A percentile compares a stretch with the other conserved stretches of the same genome.
These are phyloP conservation scores for Sporothrix mexicana DNA, from an alignment of 2,329 filamentous ascomycete species.

Conservation along the genomic window DNA sequence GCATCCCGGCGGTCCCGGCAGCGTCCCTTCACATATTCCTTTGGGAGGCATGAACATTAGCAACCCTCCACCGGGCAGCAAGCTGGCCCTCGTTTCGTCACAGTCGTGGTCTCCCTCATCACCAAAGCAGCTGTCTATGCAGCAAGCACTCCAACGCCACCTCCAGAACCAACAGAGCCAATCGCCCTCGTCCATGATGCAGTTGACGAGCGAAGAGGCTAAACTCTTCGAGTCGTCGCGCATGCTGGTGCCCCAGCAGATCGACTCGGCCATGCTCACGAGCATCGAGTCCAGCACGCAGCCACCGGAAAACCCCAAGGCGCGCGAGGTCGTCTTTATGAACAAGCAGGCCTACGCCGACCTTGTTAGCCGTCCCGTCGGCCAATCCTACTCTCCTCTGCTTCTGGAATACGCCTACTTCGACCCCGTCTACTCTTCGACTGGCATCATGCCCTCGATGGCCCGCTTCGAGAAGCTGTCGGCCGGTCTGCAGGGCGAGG, in stretches of 20 bases:
- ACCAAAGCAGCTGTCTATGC: constrained; percentile 40
- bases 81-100: constrained; percentile 39
- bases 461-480: constrained; percentile 68
- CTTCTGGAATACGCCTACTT: constrained; percentile 74
- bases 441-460: constrained; percentile 69
- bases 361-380: constrained; percentile 49
- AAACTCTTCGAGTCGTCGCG: constrained; percentile 64
- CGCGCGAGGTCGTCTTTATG: constrained; percentile 58
- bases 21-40: constrained; percentile 33
- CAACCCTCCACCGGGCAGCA: constrained; percentile 39
- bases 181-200: constrained; percentile 42
- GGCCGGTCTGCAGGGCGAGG: constrained; percentile 61
- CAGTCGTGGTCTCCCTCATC: constrained; percentile 19
- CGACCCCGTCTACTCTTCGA: constrained; percentile 65
- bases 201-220: constrained; percentile 46
- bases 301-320: constrained; percentile 47
- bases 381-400: constrained; percentile 60
- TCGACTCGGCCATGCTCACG: constrained; percentile 60
- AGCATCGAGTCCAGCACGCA: constrained; percentile 47
- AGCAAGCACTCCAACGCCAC: constrained; percentile 4
- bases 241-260: constrained; percentile 66
- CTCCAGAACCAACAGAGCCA: constrained; percentile 24
- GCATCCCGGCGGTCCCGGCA: constrained; percentile 36
- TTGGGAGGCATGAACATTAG: neutral
- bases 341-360: constrained; percentile 59